Evolutionary conservation across 805 yeast species (phyloP), one percentile per base, ranked within the genome.

Genomic region (Wickerhamomyces sydowiorum): DNA sequence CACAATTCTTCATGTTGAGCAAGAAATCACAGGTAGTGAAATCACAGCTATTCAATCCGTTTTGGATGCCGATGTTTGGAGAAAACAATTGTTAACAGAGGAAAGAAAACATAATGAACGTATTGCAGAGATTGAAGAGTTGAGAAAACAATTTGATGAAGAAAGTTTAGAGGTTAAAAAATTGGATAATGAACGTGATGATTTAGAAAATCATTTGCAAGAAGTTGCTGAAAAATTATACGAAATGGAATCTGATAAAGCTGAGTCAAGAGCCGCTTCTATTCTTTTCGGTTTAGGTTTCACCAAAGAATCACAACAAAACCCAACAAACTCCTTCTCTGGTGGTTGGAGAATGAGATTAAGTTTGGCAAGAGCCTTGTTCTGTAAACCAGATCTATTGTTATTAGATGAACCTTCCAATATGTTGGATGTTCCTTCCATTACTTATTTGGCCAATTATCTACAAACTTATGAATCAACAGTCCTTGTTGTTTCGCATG

Each of bases 321-420:
- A 73, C 49, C 82, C 96, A 25, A 89, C 98, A 6, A 91, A 88
- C 51, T 76, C 89, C 22, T 93, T 93, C 63, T 89, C 97, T 40
- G 99, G 99, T 78, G 99, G 99, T 80, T 93, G 99, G 99, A 84
- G 99, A 76, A 93, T 93, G 99, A 86, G 99, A 72, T 75, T 93
- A 50, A 86, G 97, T n/a, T 75, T 93, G 46, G 99, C 99, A 4
- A 80, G 99, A 67, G 99, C 99, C 0, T 75, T 93, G 61, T 93
- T 93, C 75, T 91, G 97, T 75, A 83, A 88, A 61, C 99, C 99
- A 1, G 99, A 93, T 64, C 72, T 93, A 50, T 72, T 93, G 51
- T 70, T 93, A 60, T 75, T 93, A 50, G 99, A 93, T 78, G 99
- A 93, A 75, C 99, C 99, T 57, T 90, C 98, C 47, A 93, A 93